Percentiles rank a stretch among this genome's conserved stretches.
phyloP scores from a whole-genome alignment of 257 asterid genomes.

The Solanum rostratum region DNA sequence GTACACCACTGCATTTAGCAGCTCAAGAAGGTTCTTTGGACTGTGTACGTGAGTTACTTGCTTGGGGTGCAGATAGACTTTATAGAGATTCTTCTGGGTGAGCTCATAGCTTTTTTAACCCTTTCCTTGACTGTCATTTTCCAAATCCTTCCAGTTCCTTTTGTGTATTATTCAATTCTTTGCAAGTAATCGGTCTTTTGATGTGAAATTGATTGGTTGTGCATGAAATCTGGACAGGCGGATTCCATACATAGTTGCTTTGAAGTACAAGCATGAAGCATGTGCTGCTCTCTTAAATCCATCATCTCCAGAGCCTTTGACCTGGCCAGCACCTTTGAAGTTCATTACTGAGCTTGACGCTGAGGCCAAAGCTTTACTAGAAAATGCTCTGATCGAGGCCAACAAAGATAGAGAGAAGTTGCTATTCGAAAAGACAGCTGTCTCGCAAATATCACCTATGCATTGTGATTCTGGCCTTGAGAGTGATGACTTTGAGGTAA shows the following conservation, averaged over 20 bases:
- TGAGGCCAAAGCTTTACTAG: constrained; percentile 56
- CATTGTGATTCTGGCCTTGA: constrained; percentile 12
- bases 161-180: neutral
- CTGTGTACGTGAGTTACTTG: constrained; percentile 67
- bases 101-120: constrained; percentile 1
- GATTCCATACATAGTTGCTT: constrained; percentile 63
- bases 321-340: constrained; percentile 77
- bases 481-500: constrained; percentile 60
- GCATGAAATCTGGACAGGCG: constrained; percentile 32
- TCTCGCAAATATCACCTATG: constrained; percentile 12
- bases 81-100: constrained; percentile 74
- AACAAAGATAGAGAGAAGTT: constrained; percentile 55
- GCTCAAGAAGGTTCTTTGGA: constrained; percentile 80
- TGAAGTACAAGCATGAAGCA: constrained; percentile 49
- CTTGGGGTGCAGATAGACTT: constrained; percentile 78
- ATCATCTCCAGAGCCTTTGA: constrained; percentile 70
- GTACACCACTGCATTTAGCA: constrained; percentile 81
- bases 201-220: constrained; percentile 2
- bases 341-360: constrained; percentile 62
- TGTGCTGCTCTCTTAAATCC: constrained; percentile 84
- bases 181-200: neutral
- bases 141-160: neutral
- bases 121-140: neutral
- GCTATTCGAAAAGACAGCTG: constrained; percentile 35
- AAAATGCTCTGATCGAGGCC: constrained; percentile 61